phyloP scores from a whole-genome alignment of 1,139 yeast genomes.

The Yamadazyma conglobata region DNA sequence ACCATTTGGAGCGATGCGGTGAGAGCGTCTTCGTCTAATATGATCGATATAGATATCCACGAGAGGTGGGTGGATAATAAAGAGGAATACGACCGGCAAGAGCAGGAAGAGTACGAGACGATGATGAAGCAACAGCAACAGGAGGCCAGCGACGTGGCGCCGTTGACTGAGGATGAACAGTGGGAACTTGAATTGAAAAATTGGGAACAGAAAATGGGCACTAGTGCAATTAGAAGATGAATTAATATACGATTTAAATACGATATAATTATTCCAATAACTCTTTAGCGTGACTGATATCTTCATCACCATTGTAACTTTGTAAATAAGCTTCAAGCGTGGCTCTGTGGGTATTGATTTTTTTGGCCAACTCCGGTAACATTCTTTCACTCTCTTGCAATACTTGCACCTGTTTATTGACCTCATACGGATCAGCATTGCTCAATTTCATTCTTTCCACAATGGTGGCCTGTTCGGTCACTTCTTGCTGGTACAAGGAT shows the following conservation, averaged over 20 bases:
- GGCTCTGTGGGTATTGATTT: slow-evolving; percentile 47
- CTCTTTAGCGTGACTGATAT: slow-evolving; percentile 37
- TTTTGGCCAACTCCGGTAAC: slow-evolving; percentile 58
- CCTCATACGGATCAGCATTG: slow-evolving; percentile 63
- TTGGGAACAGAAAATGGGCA: slow-evolving; percentile 35
- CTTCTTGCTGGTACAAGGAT: slow-evolving; percentile 59
- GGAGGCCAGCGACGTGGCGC: slow-evolving; percentile 22
- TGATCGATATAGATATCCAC: slow-evolving; percentile 69
- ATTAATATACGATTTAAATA: background rate
- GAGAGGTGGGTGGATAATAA: slow-evolving; percentile 95
- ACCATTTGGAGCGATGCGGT: slow-evolving; percentile 94
- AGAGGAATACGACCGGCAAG: slow-evolving; percentile 64
- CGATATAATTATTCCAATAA: slow-evolving; percentile 11
- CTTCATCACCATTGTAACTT: slow-evolving; percentile 48
- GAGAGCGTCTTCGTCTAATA: slow-evolving; percentile 61
- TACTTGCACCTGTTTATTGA: slow-evolving; percentile 63
- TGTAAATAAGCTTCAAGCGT: slow-evolving; percentile 34
- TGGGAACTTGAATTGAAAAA: slow-evolving; percentile 66
- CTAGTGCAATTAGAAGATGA: slow-evolving; percentile 7
- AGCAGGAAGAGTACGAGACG: slow-evolving; percentile 44
- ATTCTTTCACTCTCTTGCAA: slow-evolving; percentile 66
- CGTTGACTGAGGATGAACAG: slow-evolving; percentile 59
- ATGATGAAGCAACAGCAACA: slow-evolving; percentile 23
- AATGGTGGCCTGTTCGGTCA: slow-evolving; percentile 54
- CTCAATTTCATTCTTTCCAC: slow-evolving; percentile 41